phyloP scores from a whole-genome alignment of 2,329 filamentous ascomycete species.

The Penicillium sp. region DNA sequence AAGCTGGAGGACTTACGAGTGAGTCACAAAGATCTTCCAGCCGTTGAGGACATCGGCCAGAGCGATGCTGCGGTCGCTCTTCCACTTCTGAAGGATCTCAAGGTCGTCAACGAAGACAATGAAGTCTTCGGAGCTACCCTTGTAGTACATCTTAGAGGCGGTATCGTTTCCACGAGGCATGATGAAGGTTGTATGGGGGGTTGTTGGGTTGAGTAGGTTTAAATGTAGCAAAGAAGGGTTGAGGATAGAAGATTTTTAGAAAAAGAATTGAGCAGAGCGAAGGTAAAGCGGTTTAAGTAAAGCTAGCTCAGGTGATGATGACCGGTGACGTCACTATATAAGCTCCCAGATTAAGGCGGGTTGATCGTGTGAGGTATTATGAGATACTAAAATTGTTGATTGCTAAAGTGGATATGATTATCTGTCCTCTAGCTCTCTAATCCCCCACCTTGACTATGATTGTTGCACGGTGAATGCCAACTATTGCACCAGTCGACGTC shows the following conservation, averaged over 20 bases:
- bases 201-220: neutral
- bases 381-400: no score
- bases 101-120: constrained; percentile 55
- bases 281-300: constrained; percentile 4
- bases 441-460: constrained; percentile 7
- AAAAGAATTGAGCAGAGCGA: neutral
- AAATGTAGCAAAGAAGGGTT: constrained; percentile 11
- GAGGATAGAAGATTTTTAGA: constrained; percentile 2
- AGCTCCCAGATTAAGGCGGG: constrained; percentile 5
- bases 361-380: constrained; percentile 17
- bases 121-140: constrained; percentile 72
- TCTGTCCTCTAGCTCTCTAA: neutral
- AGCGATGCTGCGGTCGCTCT: constrained; percentile 74
- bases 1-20: constrained; percentile 66
- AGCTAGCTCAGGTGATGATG: constrained; percentile 21
- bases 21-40: constrained; percentile 87
- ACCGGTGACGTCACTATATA: constrained; percentile 24
- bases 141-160: constrained; percentile 81
- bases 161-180: constrained; percentile 73
- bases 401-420: constrained; percentile 16
- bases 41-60: constrained; percentile 81
- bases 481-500: constrained; percentile 10
- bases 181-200: constrained; percentile 17
- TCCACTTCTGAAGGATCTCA: constrained; percentile 76
- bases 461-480: constrained; percentile 7